Conservation (phyloP, 805 yeast genomes). For the Starmera dryadoides region DNA sequence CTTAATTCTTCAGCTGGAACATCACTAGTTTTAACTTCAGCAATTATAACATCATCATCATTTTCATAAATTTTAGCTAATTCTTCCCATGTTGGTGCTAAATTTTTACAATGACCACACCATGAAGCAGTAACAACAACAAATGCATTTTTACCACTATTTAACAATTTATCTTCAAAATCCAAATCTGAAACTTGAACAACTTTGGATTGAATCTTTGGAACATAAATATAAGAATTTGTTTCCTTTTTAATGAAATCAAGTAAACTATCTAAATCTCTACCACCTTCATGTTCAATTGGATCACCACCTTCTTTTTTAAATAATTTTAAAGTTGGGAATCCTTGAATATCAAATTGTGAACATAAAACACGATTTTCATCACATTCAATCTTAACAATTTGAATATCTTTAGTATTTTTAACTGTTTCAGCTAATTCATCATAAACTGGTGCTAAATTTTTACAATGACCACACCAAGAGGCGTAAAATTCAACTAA, state of each 20-base stretch:
- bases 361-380: constrained; percentile 70
- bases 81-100: constrained; percentile 39
- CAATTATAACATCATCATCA: constrained; percentile 33
- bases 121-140: constrained; percentile 42
- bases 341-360: constrained; percentile 70
- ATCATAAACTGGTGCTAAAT: constrained; percentile 78
- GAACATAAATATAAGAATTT: constrained; percentile 23
- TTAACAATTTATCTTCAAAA: constrained; percentile 28
- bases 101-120: constrained; percentile 46
- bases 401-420: constrained; percentile 46
- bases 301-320: constrained; percentile 67
- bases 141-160: constrained; percentile 17
- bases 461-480: constrained; percentile 97
- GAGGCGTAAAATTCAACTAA: constrained; percentile 90
- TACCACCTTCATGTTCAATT: constrained; percentile 54
- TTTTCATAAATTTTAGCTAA: constrained; percentile 37
- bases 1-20: constrained; percentile 36
- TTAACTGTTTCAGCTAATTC: constrained; percentile 68
- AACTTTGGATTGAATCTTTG: constrained; percentile 14
- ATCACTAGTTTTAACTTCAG: constrained; percentile 35
- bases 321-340: constrained; percentile 86
- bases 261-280: constrained; percentile 65
- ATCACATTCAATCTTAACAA: constrained; percentile 88
- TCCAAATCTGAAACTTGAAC: constrained; percentile 20
- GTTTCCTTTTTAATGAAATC: constrained; percentile 49